Evolutionary conservation across 2,329 filamentous ascomycete species (phyloP).

Genomic region (Thielaviopsis ethacetica): DNA sequence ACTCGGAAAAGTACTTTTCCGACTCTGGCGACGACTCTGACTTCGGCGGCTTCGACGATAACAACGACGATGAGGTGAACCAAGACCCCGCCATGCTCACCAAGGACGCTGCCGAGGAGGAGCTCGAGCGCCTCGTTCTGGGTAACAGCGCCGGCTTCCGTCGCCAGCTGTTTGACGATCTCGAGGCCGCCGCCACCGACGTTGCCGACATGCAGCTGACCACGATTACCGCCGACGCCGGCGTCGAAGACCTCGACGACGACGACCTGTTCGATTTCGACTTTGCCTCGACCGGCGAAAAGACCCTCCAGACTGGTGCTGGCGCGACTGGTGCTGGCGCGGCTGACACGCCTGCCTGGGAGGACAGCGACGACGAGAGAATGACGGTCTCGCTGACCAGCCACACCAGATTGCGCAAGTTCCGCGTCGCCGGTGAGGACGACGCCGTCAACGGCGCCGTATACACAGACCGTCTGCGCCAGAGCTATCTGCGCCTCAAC

Average conservation of each 20-base stretch:
- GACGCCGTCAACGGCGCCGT: constrained; percentile 76
- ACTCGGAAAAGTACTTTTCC: constrained; percentile 17
- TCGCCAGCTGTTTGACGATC: constrained; percentile 44
- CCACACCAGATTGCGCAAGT: constrained; percentile 61
- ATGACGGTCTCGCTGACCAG: constrained; percentile 68
- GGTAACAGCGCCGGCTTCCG: constrained; percentile 75
- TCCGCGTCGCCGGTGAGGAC: constrained; percentile 65
- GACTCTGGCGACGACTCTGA: constrained; percentile 15
- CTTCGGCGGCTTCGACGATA: constrained; percentile 18
- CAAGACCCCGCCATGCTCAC: constrained; percentile 25
- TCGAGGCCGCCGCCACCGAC: constrained; percentile 15
- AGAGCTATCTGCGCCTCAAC: constrained; percentile 52
- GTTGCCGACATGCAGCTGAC: constrained; percentile 19
- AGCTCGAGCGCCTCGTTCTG: constrained; percentile 76
- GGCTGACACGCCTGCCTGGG: constrained; percentile 51
- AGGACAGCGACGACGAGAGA: constrained; percentile 90
- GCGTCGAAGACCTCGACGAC: constrained; percentile 51
- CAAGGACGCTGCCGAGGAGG: constrained; percentile 70
- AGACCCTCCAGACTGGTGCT: constrained; percentile 16
- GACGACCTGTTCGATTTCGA: constrained; percentile 77
- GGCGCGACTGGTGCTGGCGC: constrained; percentile 12
- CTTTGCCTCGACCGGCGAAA: constrained; percentile 23
- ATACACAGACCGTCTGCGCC: constrained; percentile 63
- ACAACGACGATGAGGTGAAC: constrained; percentile 15
- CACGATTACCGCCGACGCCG: constrained; percentile 27